These are phyloP conservation scores for Daldinia bambusicola DNA, from an alignment of 495 filamentous ascomycete species.

Conservation along the genomic window DNA sequence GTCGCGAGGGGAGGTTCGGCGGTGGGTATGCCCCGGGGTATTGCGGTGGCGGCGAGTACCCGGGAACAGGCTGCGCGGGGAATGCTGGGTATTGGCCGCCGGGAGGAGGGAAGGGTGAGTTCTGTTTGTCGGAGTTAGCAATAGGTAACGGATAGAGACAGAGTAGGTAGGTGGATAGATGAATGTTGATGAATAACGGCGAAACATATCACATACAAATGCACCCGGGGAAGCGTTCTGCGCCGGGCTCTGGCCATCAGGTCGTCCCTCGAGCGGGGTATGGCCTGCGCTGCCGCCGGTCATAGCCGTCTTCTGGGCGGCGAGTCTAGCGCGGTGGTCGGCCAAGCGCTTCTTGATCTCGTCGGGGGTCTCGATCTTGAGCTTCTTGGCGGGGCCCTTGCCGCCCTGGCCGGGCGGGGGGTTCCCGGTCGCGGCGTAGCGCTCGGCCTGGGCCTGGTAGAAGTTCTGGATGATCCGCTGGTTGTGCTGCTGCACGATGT, in stretches of 20 bases:
- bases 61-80: constrained; percentile 43
- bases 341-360: constrained; percentile 86
- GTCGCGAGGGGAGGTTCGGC: constrained; percentile 56
- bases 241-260: constrained; percentile 63
- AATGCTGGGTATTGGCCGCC: constrained; percentile 51
- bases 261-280: constrained; percentile 66
- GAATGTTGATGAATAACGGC: neutral
- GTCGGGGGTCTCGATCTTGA: constrained; percentile 78
- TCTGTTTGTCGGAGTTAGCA: constrained; percentile 40
- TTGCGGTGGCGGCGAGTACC: constrained; percentile 49
- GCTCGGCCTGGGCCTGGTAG: constrained; percentile 84
- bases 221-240: constrained; percentile 63
- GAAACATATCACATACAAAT: constrained; percentile 64
- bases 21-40: constrained; percentile 54
- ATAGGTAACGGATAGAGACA: neutral
- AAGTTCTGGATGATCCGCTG: constrained; percentile 84
- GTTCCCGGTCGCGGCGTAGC: constrained; percentile 84
- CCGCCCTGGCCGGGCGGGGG: constrained; percentile 68
- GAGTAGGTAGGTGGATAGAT: neutral
- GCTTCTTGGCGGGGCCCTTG: constrained; percentile 74
- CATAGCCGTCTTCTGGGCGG: constrained; percentile 63
- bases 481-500: constrained; percentile 81
- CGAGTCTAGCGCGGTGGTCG: constrained; percentile 77
- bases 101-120: constrained; percentile 57
- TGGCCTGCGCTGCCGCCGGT: constrained; percentile 69